Base-by-base conservation (phyloP, 2,329 filamentous ascomycete genomes). In the Simplicillium sp. region DNA sequence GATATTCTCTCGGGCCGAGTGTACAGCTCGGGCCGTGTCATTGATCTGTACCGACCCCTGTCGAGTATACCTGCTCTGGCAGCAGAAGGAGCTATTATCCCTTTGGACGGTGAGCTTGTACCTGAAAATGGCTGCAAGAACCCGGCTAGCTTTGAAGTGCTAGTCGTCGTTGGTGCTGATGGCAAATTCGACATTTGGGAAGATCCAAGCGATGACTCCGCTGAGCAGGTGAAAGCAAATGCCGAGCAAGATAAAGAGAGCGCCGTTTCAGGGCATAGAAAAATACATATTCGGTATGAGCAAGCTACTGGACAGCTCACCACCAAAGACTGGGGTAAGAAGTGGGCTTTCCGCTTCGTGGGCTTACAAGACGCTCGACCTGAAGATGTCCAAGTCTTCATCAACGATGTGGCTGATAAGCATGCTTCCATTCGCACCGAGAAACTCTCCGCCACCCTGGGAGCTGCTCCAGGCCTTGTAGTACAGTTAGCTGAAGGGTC, bases 1-100 rank as follows among this genome's bases (percentile, higher is more conserved):
- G 74, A 77, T 53, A 64, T 76, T 39, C 72, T 75, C 32, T 68
- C 65, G 0, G 70, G 69, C 7, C 56, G 65, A 1, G 63, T 73
- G 5, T 78, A 78, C 51, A 67, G 73, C 44, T 70, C 70, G 8
- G 64, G 67, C 41, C 61, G 71, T 12, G 60, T 67, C 42, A 47
- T 77, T 8, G 59, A 56, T 29, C 48, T 77, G 18, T 66, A 70
- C 49, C 64, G 74, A 7, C 48, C 55, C 0, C 54, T 78, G 0
- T 43, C 60, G 6, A 51, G 62, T 31, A 65, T 66, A 31, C 74
- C 74, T 0, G 68, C 75, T 0, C 57, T 79, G 14, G 66, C 69
- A 3, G 54, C 54, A 3, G 69, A 75, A 50, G 74, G 74, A 1
- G 59, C 71, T n/a, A 75, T 78, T 42, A 57, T 78, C 12, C 68